Base-by-base conservation (phyloP, 768 basidiomycete species). In the Asterophora lycoperdoides region DNA sequence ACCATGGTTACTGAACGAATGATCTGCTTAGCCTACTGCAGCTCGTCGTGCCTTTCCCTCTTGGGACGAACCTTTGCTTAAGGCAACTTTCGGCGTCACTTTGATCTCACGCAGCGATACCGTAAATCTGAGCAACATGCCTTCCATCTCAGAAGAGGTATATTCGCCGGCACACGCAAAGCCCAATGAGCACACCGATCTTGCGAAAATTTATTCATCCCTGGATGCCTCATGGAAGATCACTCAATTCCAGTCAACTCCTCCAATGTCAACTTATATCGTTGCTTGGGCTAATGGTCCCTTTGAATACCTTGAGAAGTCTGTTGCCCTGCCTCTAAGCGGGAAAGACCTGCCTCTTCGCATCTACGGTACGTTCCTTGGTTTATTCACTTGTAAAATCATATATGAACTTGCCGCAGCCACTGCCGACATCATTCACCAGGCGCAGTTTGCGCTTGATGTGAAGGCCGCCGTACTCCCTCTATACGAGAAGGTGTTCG, bases 61-160 rank as follows among this genome's bases (percentile, higher is more conserved):
- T 70, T 95, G 90, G 89, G 94, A 96, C 62, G 93, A 96, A 62
- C 95, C 94, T 13, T 74, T 81, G 32, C 74, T 94, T 56, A 97
- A 97, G 65, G 86, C 93, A 0, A 92, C 85, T 2, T 89, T 86
- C 62, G 60, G 77, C 0, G 70, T 93, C 51, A 85, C 84, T 11
- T 73, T 94, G 75, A 75, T 94, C 59, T 89, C 91, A n/a, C 81
- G 83, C 51, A 72, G 69, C 8, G 79, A 81, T 53, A 86, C 88
- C 4, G 80, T 83, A 61, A 88, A 79, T 63, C 70, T 98, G 52
- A 85, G 83, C 70, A 98, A 97, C 69, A 95, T 93, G 89, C 76
- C 89, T 15, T 80, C 76, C 14, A 63, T 73, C 42, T 83, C 80
- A n/a, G 83, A 89, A 57, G 71, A 76, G 43, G 57, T 69, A 4